phyloP scores from a whole-genome alignment of 2,329 filamentous ascomycete species.

The Pseudocercospora vitis region DNA sequence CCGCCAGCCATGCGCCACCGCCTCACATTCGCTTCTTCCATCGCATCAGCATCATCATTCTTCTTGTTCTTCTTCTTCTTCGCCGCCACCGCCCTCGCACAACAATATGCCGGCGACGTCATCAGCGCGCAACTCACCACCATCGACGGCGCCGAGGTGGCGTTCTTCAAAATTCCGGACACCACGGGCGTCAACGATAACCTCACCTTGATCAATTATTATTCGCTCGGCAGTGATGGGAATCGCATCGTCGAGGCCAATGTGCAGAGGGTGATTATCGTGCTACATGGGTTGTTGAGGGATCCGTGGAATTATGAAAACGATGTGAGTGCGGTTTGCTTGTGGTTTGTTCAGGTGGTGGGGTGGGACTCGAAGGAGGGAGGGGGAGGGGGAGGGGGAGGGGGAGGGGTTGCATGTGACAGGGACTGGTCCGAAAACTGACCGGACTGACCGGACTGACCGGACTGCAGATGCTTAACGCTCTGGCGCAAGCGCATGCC shows the following conservation, averaged over 20 bases:
- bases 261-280: slow-evolving; percentile 34
- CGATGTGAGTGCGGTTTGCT: slow-evolving; percentile 21
- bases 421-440: too few relatives aligned
- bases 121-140: slow-evolving; percentile 28
- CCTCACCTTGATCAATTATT: slow-evolving; percentile 38
- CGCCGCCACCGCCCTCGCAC: slow-evolving; percentile 18
- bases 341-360: background rate
- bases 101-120: slow-evolving; percentile 31
- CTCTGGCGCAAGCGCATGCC: slow-evolving; percentile 30
- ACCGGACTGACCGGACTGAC: too few relatives aligned
- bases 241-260: slow-evolving; percentile 29
- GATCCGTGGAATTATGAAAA: slow-evolving; percentile 33
- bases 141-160: slow-evolving; percentile 27
- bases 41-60: too few relatives aligned
- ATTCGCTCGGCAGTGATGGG: slow-evolving; percentile 28
- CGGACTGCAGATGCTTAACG: slow-evolving; percentile 30
- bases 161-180: slow-evolving; percentile 39
- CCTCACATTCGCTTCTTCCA: slow-evolving; percentile 10
- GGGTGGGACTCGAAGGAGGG: slow-evolving; percentile 6
- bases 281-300: slow-evolving; percentile 34
- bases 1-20: too few relatives aligned
- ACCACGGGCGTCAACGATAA: slow-evolving; percentile 26
- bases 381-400: slow-evolving; percentile 28
- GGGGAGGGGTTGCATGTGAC: too few relatives aligned
- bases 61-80: slow-evolving; percentile 1